Conservation (phyloP, 371 early-diverging fungal species). For the Blakeslea trispora region DNA sequence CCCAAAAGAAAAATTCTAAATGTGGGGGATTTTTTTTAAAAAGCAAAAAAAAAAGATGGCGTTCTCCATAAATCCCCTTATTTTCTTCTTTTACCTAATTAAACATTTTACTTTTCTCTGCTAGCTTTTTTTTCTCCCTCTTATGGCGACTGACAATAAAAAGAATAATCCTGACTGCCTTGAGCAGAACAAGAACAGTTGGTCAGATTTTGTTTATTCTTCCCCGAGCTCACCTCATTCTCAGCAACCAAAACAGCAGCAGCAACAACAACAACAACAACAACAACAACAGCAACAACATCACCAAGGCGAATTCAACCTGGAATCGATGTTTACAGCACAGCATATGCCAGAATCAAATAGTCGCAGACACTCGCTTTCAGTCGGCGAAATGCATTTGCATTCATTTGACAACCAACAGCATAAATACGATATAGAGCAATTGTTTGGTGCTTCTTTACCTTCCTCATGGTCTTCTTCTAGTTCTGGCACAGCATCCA, state of each 20-base stretch:
- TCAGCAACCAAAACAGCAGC: constrained; percentile 12
- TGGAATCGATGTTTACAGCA: constrained; percentile 2
- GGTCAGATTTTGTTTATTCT: constrained; percentile 37
- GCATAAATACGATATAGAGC: constrained; percentile 29
- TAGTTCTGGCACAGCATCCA: constrained; percentile 9
- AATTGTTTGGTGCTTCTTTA: constrained; percentile 18
- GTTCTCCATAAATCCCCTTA: constrained; percentile 8
- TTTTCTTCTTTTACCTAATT: constrained; percentile 3
- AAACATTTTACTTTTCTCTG: constrained; percentile 1
- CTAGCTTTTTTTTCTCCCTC: not conserved
- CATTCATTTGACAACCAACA: constrained; percentile 20
- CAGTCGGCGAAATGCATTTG: constrained; percentile 28
- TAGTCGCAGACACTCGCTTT: constrained; percentile 25
- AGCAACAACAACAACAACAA: constrained; percentile 15
- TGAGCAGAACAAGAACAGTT: constrained; percentile 9
- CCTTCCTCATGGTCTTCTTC: constrained; percentile 32
- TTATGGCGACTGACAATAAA: constrained; percentile 36
- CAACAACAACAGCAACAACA: constrained; percentile 11
- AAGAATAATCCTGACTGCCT: constrained; percentile 16
- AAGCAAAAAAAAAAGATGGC: constrained; percentile 14
- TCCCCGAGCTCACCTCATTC: constrained; percentile 27
- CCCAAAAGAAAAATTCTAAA: constrained; percentile 6
- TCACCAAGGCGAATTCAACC: constrained; percentile 1
- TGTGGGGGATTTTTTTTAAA: constrained; percentile 7
- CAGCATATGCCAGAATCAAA: not conserved